These are phyloP conservation scores for Chrysosporium queenslandicum DNA, from an alignment of 2,329 filamentous ascomycete genomes.

Conservation along the genomic window DNA sequence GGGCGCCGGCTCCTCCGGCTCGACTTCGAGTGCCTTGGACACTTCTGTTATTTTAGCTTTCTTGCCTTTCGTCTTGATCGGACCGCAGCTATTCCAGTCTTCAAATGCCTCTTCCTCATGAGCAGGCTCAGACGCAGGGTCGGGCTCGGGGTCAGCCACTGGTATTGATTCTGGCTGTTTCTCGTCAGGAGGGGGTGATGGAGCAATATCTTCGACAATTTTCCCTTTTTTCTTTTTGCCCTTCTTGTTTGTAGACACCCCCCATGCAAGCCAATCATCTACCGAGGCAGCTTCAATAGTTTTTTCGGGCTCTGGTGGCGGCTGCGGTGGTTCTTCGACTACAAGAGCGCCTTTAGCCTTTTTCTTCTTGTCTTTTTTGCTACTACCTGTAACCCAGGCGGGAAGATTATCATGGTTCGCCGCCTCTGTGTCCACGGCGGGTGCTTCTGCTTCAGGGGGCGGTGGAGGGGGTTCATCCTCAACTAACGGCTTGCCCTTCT, in stretches of 20 bases:
- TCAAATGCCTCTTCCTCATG: conserved; percentile 6
- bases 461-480: conserved; percentile 29
- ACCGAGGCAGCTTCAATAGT: conserved; percentile 27
- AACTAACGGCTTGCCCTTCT: conserved; percentile 37
- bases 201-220: conserved; percentile 23
- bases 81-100: conserved; percentile 27
- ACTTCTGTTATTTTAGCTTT: conserved; percentile 39
- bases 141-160: conserved; percentile 19
- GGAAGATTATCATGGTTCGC: conserved; percentile 26
- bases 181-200: conserved; percentile 17
- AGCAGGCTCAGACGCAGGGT: conserved; percentile 18
- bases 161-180: conserved; percentile 14
- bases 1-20: background rate
- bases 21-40: background rate
- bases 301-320: conserved; percentile 13
- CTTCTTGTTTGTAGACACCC: conserved; percentile 14
- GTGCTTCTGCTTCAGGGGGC: conserved; percentile 17
- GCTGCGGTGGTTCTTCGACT: conserved; percentile 13
- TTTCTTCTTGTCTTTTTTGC: conserved; percentile 25
- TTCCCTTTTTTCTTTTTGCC: conserved; percentile 22
- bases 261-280: conserved; percentile 28
- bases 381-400: conserved; percentile 22
- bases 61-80: conserved; percentile 35
- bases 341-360: conserved; percentile 24
- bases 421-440: conserved; percentile 21